phyloP scores from a whole-genome alignment of 108 stramenopile genomes.

The Cyclotella atomus region DNA sequence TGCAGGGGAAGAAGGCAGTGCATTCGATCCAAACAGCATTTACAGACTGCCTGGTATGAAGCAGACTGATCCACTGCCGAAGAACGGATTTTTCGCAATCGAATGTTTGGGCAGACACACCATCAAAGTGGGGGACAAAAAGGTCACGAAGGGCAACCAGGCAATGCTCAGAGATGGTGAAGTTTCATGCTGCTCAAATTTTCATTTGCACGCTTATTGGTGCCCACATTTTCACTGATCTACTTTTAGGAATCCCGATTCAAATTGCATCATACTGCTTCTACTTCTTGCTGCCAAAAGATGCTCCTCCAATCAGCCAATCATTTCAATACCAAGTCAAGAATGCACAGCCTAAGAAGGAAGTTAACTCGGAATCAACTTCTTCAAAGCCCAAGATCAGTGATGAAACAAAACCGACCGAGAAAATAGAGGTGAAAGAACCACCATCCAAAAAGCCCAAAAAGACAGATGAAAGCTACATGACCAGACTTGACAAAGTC shows the following conservation, averaged over 20 bases:
- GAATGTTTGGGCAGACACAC: slow-evolving; percentile 19
- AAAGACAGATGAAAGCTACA: slow-evolving; percentile 13
- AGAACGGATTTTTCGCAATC: slow-evolving; percentile 21
- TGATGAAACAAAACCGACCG: neutral
- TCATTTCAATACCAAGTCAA: neutral
- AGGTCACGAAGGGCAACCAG: slow-evolving; percentile 9
- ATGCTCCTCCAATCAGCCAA: slow-evolving; percentile 2
- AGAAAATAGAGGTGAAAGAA: neutral
- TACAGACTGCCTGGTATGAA: slow-evolving; percentile 9
- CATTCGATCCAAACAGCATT: neutral
- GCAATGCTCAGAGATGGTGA: slow-evolving; percentile 12
- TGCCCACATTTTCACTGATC: neutral
- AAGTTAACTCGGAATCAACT: too few relatives aligned
- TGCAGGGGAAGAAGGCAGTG: neutral
- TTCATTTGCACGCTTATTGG: neutral
- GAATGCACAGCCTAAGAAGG: neutral
- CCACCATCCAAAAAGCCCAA: slow-evolving; percentile 10
- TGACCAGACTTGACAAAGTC: slow-evolving; percentile 3
- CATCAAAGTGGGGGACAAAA: slow-evolving; percentile 15
- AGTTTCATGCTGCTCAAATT: neutral
- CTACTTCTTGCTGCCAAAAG: slow-evolving; percentile 18
- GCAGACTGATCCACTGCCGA: slow-evolving; percentile 5
- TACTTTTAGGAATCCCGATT: slow-evolving; percentile 7
- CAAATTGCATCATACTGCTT: slow-evolving; percentile 23
- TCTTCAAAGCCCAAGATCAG: neutral